Conservation (phyloP, 2,329 filamentous ascomycete genomes). For the Fusarium tupiense region DNA sequence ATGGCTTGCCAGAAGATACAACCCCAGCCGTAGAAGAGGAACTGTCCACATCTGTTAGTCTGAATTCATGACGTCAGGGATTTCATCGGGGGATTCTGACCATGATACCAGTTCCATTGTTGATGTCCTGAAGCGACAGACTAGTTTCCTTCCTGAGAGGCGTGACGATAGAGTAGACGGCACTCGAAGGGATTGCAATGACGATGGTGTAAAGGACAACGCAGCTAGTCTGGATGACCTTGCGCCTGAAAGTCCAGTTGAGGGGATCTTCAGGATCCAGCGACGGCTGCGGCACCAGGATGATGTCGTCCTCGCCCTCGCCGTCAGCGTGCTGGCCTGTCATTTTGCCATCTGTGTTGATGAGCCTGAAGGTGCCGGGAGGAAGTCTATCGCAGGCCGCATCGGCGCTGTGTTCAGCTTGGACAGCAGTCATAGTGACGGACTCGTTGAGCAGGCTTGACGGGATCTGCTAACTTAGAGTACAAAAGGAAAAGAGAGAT, state of each 20-base stretch:
- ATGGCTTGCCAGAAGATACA: neutral
- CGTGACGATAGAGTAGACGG: neutral
- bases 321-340: neutral
- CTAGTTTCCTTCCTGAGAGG: neutral
- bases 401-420: neutral
- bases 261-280: neutral
- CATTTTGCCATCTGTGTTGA: neutral
- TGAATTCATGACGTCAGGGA: neutral
- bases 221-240: neutral
- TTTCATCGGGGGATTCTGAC: neutral
- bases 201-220: neutral
- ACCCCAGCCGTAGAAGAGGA: neutral
- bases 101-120: neutral
- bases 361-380: neutral
- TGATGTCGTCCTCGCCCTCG: neutral
- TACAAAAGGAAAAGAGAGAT: neutral
- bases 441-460: neutral
- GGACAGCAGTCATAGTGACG: neutral
- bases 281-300: neutral
- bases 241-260: neutral
- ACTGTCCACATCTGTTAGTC: neutral
- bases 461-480: neutral
- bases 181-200: neutral
- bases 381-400: neutral
- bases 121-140: neutral